Conservation (phyloP, 495 filamentous ascomycete genomes). For the Lophiostoma macrostomum region DNA sequence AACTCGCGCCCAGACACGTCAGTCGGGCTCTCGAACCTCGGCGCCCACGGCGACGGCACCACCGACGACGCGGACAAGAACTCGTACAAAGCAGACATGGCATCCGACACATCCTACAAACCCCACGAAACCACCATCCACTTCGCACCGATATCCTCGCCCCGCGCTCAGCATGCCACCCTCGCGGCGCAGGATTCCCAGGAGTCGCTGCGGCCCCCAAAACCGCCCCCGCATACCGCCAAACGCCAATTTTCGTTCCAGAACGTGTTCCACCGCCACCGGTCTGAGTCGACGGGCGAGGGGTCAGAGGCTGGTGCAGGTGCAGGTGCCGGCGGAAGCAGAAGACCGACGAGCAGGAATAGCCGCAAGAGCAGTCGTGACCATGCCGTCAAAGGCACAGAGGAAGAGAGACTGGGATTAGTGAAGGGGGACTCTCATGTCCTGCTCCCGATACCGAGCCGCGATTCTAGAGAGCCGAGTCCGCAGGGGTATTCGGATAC, state of each 20-base stretch:
- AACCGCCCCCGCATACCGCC: constrained; percentile 45
- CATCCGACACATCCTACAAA: constrained; percentile 53
- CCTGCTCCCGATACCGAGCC: constrained; percentile 37
- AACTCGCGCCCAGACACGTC: constrained; percentile 9
- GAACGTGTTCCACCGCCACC: constrained; percentile 59
- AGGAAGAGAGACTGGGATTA: constrained; percentile 85
- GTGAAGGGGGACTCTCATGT: constrained; percentile 68
- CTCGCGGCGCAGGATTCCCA: too few species aligned
- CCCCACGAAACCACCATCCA: constrained; percentile 47
- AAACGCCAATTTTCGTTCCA: constrained; percentile 89
- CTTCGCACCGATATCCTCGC: constrained; percentile 39
- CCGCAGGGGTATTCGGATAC: constrained; percentile 23
- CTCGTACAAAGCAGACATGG: constrained; percentile 17
- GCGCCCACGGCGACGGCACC: constrained; percentile 5
- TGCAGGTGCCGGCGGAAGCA: too few species aligned
- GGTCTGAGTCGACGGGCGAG: constrained; percentile 24
- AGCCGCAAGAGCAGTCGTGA: constrained; percentile 48
- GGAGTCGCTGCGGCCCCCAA: constrained; percentile 46
- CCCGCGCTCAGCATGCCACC: constrained; percentile 30
- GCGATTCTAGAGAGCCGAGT: constrained; percentile 4
- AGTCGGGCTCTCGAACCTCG: constrained; percentile 10
- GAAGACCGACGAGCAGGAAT: constrained; percentile 38
- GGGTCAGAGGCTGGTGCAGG: constrained; percentile 9
- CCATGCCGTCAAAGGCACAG: constrained; percentile 54
- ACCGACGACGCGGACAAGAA: constrained; percentile 29